Evolutionary conservation across 345 rosid species (phyloP).

Genomic region (Atalantia buxifolia): DNA sequence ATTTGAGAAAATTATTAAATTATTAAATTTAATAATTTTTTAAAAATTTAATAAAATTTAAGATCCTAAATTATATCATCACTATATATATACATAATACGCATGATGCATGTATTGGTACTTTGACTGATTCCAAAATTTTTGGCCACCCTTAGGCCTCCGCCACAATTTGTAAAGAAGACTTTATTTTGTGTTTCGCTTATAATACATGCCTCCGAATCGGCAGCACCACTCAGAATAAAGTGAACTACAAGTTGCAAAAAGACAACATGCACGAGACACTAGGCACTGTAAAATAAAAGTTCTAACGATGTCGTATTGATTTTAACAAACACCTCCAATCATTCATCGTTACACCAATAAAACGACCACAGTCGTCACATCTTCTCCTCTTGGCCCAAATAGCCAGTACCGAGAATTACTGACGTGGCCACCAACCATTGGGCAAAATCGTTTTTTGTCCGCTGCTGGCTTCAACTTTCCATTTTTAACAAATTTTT

Average conservation of each 20-base stretch:
- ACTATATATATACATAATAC: too few relatives aligned
- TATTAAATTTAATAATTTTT: too few relatives aligned
- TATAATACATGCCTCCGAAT: neutral
- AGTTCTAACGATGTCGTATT: constrained; percentile 18
- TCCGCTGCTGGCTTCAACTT: neutral
- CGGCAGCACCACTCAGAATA: neutral
- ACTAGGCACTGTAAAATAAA: neutral
- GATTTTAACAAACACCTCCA: constrained; percentile 9
- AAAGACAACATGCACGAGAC: constrained; percentile 16
- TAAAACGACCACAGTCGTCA: neutral
- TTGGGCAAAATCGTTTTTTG: neutral
- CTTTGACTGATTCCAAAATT: too few relatives aligned
- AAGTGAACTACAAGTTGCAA: constrained; percentile 6
- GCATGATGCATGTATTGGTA: too few relatives aligned
- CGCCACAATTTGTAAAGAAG: too few relatives aligned
- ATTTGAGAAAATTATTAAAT: too few relatives aligned
- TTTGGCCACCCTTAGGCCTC: too few relatives aligned
- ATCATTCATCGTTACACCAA: neutral
- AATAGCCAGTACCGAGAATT: neutral
- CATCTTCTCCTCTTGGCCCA: neutral
- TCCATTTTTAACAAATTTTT: neutral
- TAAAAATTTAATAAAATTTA: too few relatives aligned
- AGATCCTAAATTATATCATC: too few relatives aligned
- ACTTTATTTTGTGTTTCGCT: neutral
- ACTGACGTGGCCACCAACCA: neutral